Base-by-base conservation (phyloP, 169 alveolate genomes). In the Hepatocystis sp. region DNA sequence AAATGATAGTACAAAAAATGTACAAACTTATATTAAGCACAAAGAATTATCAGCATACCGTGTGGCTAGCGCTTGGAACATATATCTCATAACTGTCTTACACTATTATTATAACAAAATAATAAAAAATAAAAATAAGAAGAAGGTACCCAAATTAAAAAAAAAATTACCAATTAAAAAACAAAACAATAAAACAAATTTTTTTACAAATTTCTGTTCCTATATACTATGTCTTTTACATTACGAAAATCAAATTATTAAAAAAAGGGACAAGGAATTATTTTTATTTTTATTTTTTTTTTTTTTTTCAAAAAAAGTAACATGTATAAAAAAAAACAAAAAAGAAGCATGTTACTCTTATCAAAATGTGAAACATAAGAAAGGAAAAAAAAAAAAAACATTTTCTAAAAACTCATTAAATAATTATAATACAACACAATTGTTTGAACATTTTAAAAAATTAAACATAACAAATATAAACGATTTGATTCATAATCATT, bases 221-320 rank as follows among this genome's bases (percentile, higher is more conserved):
- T 71, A 55, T 25, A 56, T 71, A 10, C 39, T 55, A 49, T 39
- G 44, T 7, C 51, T 71, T 23, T 56, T 71, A 27, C 86, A 71
- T 34, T n/a, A 47, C 15, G 86, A 51, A 56, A 71, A 71, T 71
- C 23, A 49, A 30, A 32, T 58, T 71, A 71, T 71, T 36, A 56
- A 71, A 71, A 56, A 25, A 30, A 71, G 36, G 52, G 86, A 71
- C 64, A 71, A 71, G 15, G 11, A 46, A 27, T 23, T 71, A 8
- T 71, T 71, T 49, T 34, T 71, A 34, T 44, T 71, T 60, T 58
- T 71, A 10, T 58, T 71, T 71, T 60, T 71, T 42, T 58, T 71
- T n/a, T 51, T 58, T 2, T 44, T 71, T 13, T 44, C 86, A 27
- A 71, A 28, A 64, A 56, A 25, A 1, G 15, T 19, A n/a, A 7